Evolutionary conservation across 1,139 yeast species (phyloP), one percentile per base, ranked within the genome.

Genomic region (Taiozyma sp.): DNA sequence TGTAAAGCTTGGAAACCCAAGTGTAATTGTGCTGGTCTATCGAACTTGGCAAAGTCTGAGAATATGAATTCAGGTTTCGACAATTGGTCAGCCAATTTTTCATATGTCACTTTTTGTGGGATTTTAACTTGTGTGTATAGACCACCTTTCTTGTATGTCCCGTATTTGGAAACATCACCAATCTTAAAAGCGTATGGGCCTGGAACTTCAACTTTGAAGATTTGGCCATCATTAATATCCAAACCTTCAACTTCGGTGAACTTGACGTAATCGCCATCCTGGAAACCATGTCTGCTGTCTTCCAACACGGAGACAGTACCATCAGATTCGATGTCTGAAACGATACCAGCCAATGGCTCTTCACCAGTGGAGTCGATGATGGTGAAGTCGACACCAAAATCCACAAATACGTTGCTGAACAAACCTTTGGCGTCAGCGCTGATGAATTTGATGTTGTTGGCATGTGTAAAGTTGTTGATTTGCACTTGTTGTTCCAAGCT

Each of bases 161-260:
- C 96, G 51, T 80, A 73, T 48, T 79, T 75, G 28, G 72, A 61
- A 4, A 70, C 72, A 40, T 66, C 61, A 19, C 79, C 81, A 57
- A 93, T 81, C 64, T 81, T 84, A 74, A 88, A 93, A 4, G 98
- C 96, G 66, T 82, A 92, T 22, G 99, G 99, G 9, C 99, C 99
- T 58, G 87, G 76, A 2, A 91, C 97, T 66, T 84, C 87, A 51
- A 93, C 80, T 62, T 86, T 85, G 65, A 78, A 82, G 2, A 93
- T 81, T 49, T 78, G 71, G 8, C 90, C 96, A 54, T 83, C 84
- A 65, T 87, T 89, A 56, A 93, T 74, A 49, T 73, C 76, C 28
- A 79, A 60, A 27, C 97, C 97, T 61, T 84, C 81, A 38, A 92
- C 84, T 69, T 92, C 98, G n/a, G 88, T 68, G 64, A 92, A 92